Percentiles rank a stretch among this genome's conserved stretches.
Evolutionary conservation across 176 grass and related monocot species (phyloP).

Genomic region (Oryza meridionalis): DNA sequence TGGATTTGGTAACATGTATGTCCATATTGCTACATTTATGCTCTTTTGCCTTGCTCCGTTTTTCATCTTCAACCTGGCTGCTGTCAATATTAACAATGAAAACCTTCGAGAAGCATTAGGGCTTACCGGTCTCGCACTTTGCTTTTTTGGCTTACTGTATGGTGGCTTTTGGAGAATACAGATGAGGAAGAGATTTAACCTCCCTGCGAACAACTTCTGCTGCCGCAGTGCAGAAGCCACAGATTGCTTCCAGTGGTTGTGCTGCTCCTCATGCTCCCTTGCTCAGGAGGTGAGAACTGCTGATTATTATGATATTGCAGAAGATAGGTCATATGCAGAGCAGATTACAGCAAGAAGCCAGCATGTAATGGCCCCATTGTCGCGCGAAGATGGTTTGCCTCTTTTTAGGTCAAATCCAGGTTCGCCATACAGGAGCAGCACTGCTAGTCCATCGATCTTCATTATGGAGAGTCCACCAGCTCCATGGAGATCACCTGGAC

Average conservation of each 20-base stretch:
- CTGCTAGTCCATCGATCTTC: conserved; percentile 52
- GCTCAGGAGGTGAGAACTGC: conserved; percentile 92
- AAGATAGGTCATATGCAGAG: conserved; percentile 48
- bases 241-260: conserved; percentile 82
- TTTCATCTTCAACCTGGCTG: conserved; percentile 90
- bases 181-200: conserved; percentile 88
- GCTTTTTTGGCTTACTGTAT: conserved; percentile 75
- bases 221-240: conserved; percentile 52
- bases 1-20: conserved; percentile 97
- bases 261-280: conserved; percentile 79
- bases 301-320: conserved; percentile 75
- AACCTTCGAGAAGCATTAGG: conserved; percentile 51
- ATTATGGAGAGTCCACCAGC: conserved; percentile 46
- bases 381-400: conserved; percentile 53
- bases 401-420: conserved; percentile 54
- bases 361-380: conserved; percentile 47
- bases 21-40: conserved; percentile 83
- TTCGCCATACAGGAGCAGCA: conserved; percentile 48
- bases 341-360: conserved; percentile 31
- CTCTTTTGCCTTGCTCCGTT: conserved; percentile 91
- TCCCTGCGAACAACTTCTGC: conserved; percentile 62
- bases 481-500: conserved; percentile 45
- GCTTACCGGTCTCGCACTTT: conserved; percentile 70
- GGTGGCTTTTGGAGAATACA: conserved; percentile 99
- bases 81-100: conserved; percentile 72